Conservation (phyloP, 805 yeast genomes). For the Kazachstania kunashirensis region DNA sequence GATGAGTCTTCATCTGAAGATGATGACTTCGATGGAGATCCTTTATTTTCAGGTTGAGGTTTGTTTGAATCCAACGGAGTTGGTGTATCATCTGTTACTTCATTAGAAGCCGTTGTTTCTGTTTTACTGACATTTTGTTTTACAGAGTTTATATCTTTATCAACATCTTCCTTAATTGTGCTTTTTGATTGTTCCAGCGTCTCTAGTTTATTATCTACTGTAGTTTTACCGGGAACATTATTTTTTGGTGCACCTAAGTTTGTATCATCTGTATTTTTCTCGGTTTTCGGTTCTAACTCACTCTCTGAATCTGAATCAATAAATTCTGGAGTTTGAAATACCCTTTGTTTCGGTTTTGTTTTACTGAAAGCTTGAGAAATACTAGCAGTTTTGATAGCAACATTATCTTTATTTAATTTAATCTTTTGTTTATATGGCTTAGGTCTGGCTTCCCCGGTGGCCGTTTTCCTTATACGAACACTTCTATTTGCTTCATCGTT, state of each 20-base stretch:
- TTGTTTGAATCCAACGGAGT: too few relatives aligned
- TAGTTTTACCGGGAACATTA: too few relatives aligned
- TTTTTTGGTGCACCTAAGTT: too few relatives aligned
- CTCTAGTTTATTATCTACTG: too few relatives aligned
- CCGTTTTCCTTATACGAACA: background rate
- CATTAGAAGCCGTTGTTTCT: too few relatives aligned
- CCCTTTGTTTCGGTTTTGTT: background rate
- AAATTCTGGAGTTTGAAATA: conserved; percentile 1
- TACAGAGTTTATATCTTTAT: too few relatives aligned
- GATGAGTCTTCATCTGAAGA: conserved; percentile 1
- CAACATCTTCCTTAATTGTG: too few relatives aligned
- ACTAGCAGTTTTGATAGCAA: background rate
- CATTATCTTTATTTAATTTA: background rate
- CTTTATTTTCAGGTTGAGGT: background rate
- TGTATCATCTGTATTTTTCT: too few relatives aligned
- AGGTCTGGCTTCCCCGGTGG: too few relatives aligned
- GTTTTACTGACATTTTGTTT: too few relatives aligned
- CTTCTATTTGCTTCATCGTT: background rate
- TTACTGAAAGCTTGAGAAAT: background rate
- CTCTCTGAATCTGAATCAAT: background rate
- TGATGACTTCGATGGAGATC: background rate
- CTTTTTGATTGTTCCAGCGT: too few relatives aligned
- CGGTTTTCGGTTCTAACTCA: background rate
- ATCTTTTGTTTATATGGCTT: background rate
- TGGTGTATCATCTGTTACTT: too few relatives aligned